phyloP scores from a whole-genome alignment of 2,329 filamentous ascomycete genomes.

The Atkinsonella texensis region DNA sequence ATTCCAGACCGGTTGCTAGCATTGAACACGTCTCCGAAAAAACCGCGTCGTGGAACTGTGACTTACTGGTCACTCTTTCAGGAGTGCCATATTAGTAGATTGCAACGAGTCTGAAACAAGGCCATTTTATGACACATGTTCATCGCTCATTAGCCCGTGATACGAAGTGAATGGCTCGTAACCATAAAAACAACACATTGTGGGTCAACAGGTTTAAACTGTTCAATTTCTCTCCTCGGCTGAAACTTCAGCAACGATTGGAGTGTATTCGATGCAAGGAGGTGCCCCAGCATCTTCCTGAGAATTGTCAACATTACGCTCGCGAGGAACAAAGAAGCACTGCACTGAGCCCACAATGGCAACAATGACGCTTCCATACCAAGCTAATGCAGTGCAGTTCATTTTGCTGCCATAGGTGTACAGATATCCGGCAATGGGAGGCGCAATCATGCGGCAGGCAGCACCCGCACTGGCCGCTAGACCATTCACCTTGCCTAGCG shows the following conservation, averaged over 20 bases:
- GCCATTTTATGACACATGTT: background rate
- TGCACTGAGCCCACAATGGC: constrained; percentile 46
- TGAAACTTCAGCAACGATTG: constrained; percentile 19
- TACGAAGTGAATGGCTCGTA: background rate
- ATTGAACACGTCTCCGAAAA: constrained; percentile 1
- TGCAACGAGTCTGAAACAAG: constrained; percentile 1
- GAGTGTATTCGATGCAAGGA: constrained; percentile 6
- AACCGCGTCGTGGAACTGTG: constrained; percentile 9
- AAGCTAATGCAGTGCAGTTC: constrained; percentile 49
- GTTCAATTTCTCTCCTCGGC: constrained; percentile 13
- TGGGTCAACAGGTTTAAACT: background rate
- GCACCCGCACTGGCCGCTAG: constrained; percentile 53
- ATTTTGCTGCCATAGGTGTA: constrained; percentile 48
- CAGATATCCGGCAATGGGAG: constrained; percentile 50
- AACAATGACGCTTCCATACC: constrained; percentile 48
- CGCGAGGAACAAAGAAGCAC: constrained; percentile 41
- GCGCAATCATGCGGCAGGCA: constrained; percentile 55
- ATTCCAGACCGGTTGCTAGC: constrained; percentile 4
- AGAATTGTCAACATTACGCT: constrained; percentile 13
- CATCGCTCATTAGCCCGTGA: background rate
- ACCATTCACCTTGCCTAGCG: constrained; percentile 54
- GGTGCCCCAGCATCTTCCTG: constrained; percentile 17
- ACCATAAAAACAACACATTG: background rate
- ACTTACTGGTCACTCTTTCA: constrained; percentile 8
- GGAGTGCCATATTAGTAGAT: constrained; percentile 8